phyloP scores from a whole-genome alignment of 768 basidiomycete genomes.

The Lactifluus volemus region DNA sequence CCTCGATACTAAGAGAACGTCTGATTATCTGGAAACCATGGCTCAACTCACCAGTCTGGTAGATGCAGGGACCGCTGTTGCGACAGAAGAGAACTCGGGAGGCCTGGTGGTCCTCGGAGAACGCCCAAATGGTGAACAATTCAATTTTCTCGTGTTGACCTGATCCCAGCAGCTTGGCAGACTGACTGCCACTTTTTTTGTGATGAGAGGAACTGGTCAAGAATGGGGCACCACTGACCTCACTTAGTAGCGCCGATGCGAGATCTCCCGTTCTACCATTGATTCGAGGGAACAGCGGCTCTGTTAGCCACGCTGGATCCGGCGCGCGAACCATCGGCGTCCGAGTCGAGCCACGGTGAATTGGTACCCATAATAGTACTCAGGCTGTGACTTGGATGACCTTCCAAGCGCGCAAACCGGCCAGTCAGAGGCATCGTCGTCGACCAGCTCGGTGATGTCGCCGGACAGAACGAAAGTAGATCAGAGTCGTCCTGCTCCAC shows the following conservation, averaged over 20 bases:
- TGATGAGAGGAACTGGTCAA: constrained; percentile 10
- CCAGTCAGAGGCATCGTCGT: not conserved
- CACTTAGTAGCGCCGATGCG: not conserved
- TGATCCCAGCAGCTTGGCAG: too few species aligned
- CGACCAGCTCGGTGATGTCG: not conserved
- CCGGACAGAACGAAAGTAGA: not conserved
- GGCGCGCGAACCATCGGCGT: not conserved
- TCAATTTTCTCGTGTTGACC: too few species aligned
- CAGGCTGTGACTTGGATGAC: constrained; percentile 15
- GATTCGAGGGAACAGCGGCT: constrained; percentile 16
- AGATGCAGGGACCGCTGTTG: constrained; percentile 20
- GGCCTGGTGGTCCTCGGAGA: constrained; percentile 26
- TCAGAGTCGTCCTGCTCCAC: not conserved
- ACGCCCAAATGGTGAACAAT: constrained; percentile 13
- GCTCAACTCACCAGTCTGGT: constrained; percentile 70
- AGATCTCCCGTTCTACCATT: not conserved
- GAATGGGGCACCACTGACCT: constrained; percentile 2
- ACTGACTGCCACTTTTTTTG: too few species aligned
- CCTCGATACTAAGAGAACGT: too few species aligned
- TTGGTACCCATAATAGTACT: constrained; percentile 7
- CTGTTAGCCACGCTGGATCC: constrained; percentile 12
- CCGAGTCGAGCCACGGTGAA: not conserved
- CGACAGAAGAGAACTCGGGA: not conserved
- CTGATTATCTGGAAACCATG: constrained; percentile 48
- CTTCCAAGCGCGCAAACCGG: constrained; percentile 8